Evolutionary conservation across 257 asterid genomes (phyloP).

Genomic region (Misopates orontium): DNA sequence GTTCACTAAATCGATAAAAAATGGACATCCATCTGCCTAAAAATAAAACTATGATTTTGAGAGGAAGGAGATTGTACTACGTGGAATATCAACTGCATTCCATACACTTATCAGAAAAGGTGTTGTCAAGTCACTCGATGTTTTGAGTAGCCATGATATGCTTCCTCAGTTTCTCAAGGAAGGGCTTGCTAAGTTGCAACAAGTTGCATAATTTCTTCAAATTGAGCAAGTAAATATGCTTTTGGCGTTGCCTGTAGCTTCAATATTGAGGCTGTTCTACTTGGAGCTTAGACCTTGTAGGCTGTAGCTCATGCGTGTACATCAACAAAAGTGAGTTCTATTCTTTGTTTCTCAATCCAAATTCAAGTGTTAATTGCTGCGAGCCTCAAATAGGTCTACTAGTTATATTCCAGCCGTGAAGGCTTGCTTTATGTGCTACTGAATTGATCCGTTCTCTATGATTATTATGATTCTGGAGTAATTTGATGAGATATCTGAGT

Average conservation of each 20-base stretch:
- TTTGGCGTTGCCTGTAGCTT: not conserved
- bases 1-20: too few relatives aligned
- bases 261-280: not conserved
- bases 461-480: too few relatives aligned
- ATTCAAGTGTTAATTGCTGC: not conserved
- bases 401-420: too few relatives aligned
- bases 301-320: not conserved
- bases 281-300: not conserved
- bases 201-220: not conserved
- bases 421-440: too few relatives aligned
- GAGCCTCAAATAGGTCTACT: too few relatives aligned
- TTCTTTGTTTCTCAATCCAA: not conserved
- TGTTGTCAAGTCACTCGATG: slow-evolving; percentile 59
- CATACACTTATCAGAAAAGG: slow-evolving; percentile 47
- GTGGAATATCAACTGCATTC: slow-evolving; percentile 60
- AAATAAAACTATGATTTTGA: slow-evolving; percentile 53
- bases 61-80: slow-evolving; percentile 56
- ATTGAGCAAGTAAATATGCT: not conserved
- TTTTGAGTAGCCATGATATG: slow-evolving; percentile 47
- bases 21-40: too few relatives aligned
- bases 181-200: slow-evolving; percentile 41
- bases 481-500: too few relatives aligned
- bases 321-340: not conserved
- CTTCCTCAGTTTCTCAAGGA: slow-evolving; percentile 62
- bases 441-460: too few relatives aligned